These are phyloP conservation scores for Termitomyces heimii DNA, from an alignment of 768 basidiomycete genomes.

Conservation along the genomic window DNA sequence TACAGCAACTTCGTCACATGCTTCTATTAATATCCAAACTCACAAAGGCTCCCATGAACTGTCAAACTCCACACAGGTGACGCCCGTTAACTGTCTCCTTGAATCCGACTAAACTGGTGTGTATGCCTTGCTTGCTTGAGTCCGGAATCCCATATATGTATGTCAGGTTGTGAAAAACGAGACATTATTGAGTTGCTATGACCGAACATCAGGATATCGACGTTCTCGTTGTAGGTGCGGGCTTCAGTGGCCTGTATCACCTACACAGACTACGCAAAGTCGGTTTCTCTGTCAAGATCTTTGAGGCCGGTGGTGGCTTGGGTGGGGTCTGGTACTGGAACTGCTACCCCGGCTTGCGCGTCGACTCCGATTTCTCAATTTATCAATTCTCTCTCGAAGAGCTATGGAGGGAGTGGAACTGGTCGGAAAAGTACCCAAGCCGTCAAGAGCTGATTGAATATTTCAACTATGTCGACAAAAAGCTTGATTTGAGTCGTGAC, in stretches of 20 bases:
- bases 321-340: constrained; percentile 24
- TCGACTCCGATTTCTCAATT: constrained; percentile 19
- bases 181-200: not conserved
- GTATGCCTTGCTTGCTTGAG: not conserved
- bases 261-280: constrained; percentile 13
- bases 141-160: not conserved
- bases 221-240: constrained; percentile 20
- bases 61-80: not conserved
- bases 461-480: constrained; percentile 19
- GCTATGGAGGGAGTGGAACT: constrained; percentile 21
- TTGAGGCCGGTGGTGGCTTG: constrained; percentile 15
- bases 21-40: not conserved
- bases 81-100: not conserved
- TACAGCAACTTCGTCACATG: not conserved
- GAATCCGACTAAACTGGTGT: not conserved
- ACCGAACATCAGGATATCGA: constrained; percentile 11
- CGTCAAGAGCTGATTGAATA: constrained; percentile 17
- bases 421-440: constrained; percentile 11
- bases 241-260: constrained; percentile 18
- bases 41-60: not conserved
- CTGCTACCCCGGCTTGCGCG: constrained; percentile 21
- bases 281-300: constrained; percentile 15
- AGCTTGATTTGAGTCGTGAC: constrained; percentile 18
- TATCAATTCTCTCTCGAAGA: constrained; percentile 19
- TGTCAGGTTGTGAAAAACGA: not conserved